Evolutionary conservation across 2,329 filamentous ascomycete species (phyloP).

Genomic region (Coleophoma cylindrospora): DNA sequence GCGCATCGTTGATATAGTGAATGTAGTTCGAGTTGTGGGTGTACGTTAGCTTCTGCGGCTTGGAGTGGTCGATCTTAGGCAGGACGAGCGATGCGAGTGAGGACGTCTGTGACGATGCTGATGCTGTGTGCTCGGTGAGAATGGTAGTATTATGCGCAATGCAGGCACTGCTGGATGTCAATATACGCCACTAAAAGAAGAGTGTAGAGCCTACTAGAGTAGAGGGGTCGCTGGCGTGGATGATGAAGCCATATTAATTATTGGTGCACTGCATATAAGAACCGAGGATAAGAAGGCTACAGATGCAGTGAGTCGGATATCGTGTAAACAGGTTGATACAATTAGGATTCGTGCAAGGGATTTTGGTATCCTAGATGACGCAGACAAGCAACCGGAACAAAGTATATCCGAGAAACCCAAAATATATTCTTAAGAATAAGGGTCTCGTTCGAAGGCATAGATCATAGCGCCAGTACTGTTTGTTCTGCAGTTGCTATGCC

Average conservation of each 20-base stretch:
- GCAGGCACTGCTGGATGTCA: constrained; percentile 61
- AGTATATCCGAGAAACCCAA: too few relatives aligned
- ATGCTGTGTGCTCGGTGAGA: constrained; percentile 85
- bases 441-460: too few relatives aligned
- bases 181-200: not conserved
- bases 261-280: too few relatives aligned
- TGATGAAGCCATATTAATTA: constrained; percentile 59
- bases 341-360: too few relatives aligned
- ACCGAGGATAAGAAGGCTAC: too few relatives aligned
- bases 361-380: too few relatives aligned
- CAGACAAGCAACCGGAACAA: too few relatives aligned
- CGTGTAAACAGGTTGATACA: too few relatives aligned
- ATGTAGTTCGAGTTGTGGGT: constrained; percentile 89
- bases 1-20: constrained; percentile 88
- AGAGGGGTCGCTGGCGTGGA: constrained; percentile 63
- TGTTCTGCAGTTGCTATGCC: constrained; percentile 28
- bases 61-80: constrained; percentile 81
- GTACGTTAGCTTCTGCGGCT: constrained; percentile 86
- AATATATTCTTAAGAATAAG: too few relatives aligned
- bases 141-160: constrained; percentile 93
- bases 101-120: constrained; percentile 75
- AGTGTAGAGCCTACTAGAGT: constrained; percentile 56
- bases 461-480: too few relatives aligned
- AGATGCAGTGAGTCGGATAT: too few relatives aligned
- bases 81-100: constrained; percentile 91